phyloP scores from a whole-genome alignment of 345 rosid species.

The Camelina neglecta region DNA sequence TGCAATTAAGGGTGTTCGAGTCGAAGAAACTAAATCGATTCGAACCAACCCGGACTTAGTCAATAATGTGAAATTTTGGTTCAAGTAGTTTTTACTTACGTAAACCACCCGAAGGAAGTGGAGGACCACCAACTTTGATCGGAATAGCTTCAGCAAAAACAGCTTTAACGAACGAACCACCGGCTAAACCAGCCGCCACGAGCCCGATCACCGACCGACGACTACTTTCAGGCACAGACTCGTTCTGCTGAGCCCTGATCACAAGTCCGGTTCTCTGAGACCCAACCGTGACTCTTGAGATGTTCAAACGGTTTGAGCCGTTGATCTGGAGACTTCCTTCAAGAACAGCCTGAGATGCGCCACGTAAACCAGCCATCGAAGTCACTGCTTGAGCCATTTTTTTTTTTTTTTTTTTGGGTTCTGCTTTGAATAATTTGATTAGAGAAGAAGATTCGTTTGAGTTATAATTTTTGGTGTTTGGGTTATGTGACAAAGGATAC shows the following conservation, averaged over 20 bases:
- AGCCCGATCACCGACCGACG: constrained; percentile 78
- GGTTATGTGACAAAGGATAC: constrained; percentile 39
- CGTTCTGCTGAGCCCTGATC: constrained; percentile 65
- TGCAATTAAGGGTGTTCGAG: no score
- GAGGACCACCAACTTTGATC: constrained; percentile 88
- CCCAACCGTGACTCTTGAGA: constrained; percentile 41
- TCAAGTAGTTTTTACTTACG: constrained; percentile 57
- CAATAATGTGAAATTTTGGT: no score
- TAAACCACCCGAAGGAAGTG: constrained; percentile 89
- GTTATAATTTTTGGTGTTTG: constrained; percentile 30
- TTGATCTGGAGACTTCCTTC: constrained; percentile 60
- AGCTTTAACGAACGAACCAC: constrained; percentile 71
- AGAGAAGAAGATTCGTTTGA: constrained; percentile 21
- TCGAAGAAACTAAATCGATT: not conserved
- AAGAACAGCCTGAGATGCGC: constrained; percentile 65
- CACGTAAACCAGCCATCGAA: constrained; percentile 77
- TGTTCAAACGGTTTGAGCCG: constrained; percentile 54
- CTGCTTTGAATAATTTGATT: constrained; percentile 45
- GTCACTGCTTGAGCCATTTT: constrained; percentile 65
- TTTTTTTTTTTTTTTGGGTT: not conserved
- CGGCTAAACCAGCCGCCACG: constrained; percentile 73
- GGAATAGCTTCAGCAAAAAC: constrained; percentile 74
- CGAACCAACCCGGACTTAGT: not conserved
- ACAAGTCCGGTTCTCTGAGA: constrained; percentile 49
- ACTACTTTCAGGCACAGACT: constrained; percentile 60